phyloP scores from a whole-genome alignment of 108 stramenopile genomes.

The Parmales sp. region DNA sequence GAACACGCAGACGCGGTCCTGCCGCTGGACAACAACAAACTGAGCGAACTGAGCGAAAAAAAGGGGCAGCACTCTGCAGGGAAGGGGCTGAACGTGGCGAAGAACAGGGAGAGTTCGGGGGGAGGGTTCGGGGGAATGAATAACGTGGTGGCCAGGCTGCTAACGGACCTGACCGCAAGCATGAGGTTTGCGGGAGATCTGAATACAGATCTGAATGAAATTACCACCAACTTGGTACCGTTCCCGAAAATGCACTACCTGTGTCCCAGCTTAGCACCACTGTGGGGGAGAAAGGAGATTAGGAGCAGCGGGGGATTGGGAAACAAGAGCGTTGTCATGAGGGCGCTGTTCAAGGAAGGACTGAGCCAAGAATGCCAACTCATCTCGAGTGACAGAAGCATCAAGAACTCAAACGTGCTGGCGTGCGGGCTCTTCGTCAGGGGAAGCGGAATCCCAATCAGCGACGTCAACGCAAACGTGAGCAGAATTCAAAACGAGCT shows the following conservation, averaged over 20 bases:
- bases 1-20: constrained; percentile 48
- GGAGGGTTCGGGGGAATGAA: constrained; percentile 51
- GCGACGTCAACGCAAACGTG: constrained; percentile 33
- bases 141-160: constrained; percentile 35
- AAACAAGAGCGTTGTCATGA: constrained; percentile 3
- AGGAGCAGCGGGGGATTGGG: neutral
- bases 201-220: constrained; percentile 57
- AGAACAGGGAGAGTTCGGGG: neutral
- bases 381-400: neutral
- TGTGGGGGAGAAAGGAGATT: neutral
- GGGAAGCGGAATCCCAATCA: constrained; percentile 28
- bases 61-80: neutral
- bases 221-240: constrained; percentile 53
- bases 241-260: constrained; percentile 49
- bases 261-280: neutral
- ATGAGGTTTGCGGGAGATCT: constrained; percentile 43
- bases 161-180: constrained; percentile 42
- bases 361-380: neutral
- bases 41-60: constrained; percentile 11
- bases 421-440: constrained; percentile 41
- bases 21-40: constrained; percentile 44
- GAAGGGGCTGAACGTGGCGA: neutral
- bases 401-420: constrained; percentile 16
- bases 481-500: constrained; percentile 20
- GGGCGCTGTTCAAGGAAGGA: neutral